Base-by-base conservation (phyloP, 1,284 basidiomycete genomes). In the Ustanciosporium gigantosporum region DNA sequence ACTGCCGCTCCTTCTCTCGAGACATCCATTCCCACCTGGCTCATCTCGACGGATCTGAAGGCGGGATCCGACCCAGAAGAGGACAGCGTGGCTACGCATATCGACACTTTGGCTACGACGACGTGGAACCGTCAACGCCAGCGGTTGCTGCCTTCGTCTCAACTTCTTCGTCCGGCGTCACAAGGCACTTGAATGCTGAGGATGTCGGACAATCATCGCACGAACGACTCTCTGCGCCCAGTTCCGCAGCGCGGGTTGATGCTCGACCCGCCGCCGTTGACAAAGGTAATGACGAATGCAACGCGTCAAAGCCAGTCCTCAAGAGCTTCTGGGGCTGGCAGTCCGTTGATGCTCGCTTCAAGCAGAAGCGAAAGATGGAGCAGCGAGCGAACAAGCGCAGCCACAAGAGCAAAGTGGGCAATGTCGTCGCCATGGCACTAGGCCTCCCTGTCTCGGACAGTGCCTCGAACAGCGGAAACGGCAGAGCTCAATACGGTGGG, bases 311-410 rank as follows among this genome's bases (percentile, higher is more conserved):
- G 31, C 51, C 62, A 0, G 65, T 70, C 1, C 34, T 72, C 36
- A 67, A 72, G 47, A 62, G 48, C 31, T 72, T 70, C 40, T 70
- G 58, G 55, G 58, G 46, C 27, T 72, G 69, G 69, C 62, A 72
- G 45, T 16, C 46, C 25, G 55, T 68, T 14, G 62, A 68, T 41
- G 46, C 44, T 6, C 36, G 56, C 22, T 21, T 48, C 23, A 66
- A 61, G 42, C 51, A 53, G 27, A 44, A 46, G 43, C 34, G 52
- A 25, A 58, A 68, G 36, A 47, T 53, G 8, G 51, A 68, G 19
- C 36, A 44, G 40, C 40, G 42, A 5, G 61, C 46, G 6, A 36
- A 34, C 7, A 40, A 51, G 23, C 31, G 41, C n/a, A 37, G 35
- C 21, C 23, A 27, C 19, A 40, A 46, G 2, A 32, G 32, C 25